Evolutionary conservation across 2,329 filamentous ascomycete species (phyloP), one percentile per base, ranked within the genome.

Genomic region (Claviceps fusiformis): DNA sequence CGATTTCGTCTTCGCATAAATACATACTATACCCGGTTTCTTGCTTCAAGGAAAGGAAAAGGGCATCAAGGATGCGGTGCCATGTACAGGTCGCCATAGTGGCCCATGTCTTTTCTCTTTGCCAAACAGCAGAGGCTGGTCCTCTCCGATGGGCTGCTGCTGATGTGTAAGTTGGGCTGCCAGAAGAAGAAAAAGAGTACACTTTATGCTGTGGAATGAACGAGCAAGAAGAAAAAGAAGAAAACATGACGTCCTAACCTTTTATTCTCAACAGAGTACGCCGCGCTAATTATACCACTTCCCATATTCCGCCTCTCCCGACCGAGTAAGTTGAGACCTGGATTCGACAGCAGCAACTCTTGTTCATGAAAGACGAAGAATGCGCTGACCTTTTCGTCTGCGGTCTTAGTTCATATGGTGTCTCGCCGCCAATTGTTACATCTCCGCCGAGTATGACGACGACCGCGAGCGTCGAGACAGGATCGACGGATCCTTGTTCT

Each of bases 61-160:
- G 50, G 24, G 35, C 29, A 37, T 45, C 5, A 29, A 52, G n/a
- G 31, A 57, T 57, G 56, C 47, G 39, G 33, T 46, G 45, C 43
- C 53, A 33, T 13, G 43, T 57, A 39, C 58, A 56, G 44, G 52
- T 63, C 19, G 56, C 56, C 27, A 56, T 62, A 37, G 64, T 57
- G 57, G 53, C 68, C 6, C 63, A 56, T 59, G 45, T 67, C 54
- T 60, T 70, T 56, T 56, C 66, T 53, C 55, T 60, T 61, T 59
- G 61, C 24, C 63, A 65, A 58, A 64, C 58, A 55, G 61, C 61
- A 29, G 61, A 67, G 65, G 68, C 68, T 60, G 69, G 68, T 60
- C 71, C 66, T 65, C 60, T 68, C 37, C 62, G 62, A 54, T 64
- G 67, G 66, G 64, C 62, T 59, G 60, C 63, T 60, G 59, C 60